Evolutionary conservation across 139 green algal genomes (phyloP).

Genomic region (Spirogloea muscicola): DNA sequence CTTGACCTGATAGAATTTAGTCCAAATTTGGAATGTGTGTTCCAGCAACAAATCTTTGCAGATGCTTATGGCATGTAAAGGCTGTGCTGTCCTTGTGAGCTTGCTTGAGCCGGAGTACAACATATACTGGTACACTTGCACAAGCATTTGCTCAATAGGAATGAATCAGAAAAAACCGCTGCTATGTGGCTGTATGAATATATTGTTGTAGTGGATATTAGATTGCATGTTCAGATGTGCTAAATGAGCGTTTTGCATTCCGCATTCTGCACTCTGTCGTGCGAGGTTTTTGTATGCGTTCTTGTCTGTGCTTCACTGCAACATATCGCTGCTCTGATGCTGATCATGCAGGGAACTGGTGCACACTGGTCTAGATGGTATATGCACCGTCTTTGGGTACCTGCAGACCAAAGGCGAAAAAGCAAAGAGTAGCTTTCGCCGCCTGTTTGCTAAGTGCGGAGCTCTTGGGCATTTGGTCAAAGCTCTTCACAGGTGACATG

Average conservation of each 20-base stretch:
- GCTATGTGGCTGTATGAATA: too few relatives aligned
- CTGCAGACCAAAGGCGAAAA: constrained; percentile 40
- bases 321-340: too few relatives aligned
- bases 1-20: background rate
- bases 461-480: constrained; percentile 57
- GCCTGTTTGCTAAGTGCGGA: constrained; percentile 59
- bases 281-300: too few relatives aligned
- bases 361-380: constrained; percentile 46
- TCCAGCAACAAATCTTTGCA: constrained; percentile 37
- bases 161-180: too few relatives aligned
- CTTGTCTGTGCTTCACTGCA: too few relatives aligned
- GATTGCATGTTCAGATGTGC: too few relatives aligned
- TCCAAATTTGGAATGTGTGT: background rate
- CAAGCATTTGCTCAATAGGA: too few relatives aligned
- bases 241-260: too few relatives aligned
- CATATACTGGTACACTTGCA: constrained; percentile 34
- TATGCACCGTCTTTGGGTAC: constrained; percentile 60
- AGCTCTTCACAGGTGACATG: constrained; percentile 2
- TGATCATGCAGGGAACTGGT: constrained; percentile 45
- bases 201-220: too few relatives aligned
- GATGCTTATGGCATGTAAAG: constrained; percentile 70
- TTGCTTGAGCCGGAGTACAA: constrained; percentile 47
- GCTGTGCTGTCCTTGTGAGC: constrained; percentile 54
- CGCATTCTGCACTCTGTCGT: too few relatives aligned
- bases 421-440: constrained; percentile 62